Evolutionary conservation across 2,329 filamentous ascomycete species (phyloP), one percentile per base, ranked within the genome.

Genomic region (Aspergillus quadricinctus): DNA sequence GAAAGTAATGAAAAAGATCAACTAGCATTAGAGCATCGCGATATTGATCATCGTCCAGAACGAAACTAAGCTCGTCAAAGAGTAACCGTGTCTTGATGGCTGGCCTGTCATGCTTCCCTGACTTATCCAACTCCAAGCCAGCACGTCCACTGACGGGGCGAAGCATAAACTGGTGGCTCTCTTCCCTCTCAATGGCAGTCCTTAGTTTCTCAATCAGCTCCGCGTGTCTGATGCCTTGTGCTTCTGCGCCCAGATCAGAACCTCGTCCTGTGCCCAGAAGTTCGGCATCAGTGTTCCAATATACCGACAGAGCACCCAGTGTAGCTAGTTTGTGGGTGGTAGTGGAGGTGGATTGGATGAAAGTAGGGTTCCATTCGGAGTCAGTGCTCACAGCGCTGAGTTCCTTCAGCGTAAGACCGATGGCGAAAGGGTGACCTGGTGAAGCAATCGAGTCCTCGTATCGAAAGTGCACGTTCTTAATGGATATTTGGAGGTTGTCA

Each of bases 401-500:
- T 74, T 97, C 93, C 69, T 96, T 89, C 56, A 99, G 83, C 0
- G 92, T 99, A 58, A 99, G 72, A 50, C 95, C 94, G 5, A 96
- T 83, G 4, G 94, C 91, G 67, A 99, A 99, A 0, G 95, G 93
- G 72, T 99, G 94, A 0, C 92, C 92, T 0, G 93, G 92, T 9
- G 92, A 90, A 21, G 94, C 95, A 66, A 99, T 91, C 14, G 93
- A 92, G 75, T 99, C 94, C 75, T 99, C 94, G 75, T 99, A 99
- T 66, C 94, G 90, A 61, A 99, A 85, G 73, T 99, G 94, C 58
- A 99, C 96, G 72, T 97, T 99, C 80, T 96, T 97, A 74, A 99
- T 87, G 25, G 89, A 94, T 66, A 99, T 90, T 74, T 99, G 94
- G 43, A 99, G 81, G 69, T 99, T 99, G 80, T 99, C 94, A 69